phyloP scores from a whole-genome alignment of 441 rosid species.

The Gossypium schwendimanii region DNA sequence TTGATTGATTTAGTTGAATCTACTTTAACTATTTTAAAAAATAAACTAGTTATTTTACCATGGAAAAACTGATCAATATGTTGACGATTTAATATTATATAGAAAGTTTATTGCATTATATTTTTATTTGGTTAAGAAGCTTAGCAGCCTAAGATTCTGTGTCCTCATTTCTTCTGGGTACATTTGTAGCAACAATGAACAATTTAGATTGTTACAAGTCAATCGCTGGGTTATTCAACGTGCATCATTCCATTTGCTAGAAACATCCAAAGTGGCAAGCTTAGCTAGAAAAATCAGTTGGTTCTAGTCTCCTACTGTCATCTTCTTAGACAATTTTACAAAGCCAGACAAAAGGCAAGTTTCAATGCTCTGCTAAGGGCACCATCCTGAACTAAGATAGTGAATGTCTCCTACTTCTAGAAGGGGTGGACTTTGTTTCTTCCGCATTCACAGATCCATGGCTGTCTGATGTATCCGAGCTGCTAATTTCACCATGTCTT shows the following conservation, averaged over 20 bases:
- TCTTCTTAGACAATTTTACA: slow-evolving; percentile 26
- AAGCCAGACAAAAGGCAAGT: slow-evolving; percentile 14
- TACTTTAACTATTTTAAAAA: no score
- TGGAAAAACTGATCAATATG: no score
- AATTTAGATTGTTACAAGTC: slow-evolving; percentile 9
- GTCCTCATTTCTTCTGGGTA: no score
- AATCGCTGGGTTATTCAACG: not conserved
- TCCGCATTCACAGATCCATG: slow-evolving; percentile 46
- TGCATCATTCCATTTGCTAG: not conserved
- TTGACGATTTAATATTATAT: no score
- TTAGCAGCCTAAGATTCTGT: not conserved
- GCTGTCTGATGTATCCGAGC: slow-evolving; percentile 59
- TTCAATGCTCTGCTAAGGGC: no score
- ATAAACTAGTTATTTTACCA: no score
- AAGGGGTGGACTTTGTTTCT: slow-evolving; percentile 44
- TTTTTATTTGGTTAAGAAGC: not conserved
- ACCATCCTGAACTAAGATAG: slow-evolving; percentile 19
- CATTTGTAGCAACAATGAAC: no score
- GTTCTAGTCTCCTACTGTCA: slow-evolving; percentile 27
- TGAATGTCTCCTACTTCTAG: slow-evolving; percentile 51
- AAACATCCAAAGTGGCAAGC: slow-evolving; percentile 10
- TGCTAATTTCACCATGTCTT: slow-evolving; percentile 47
- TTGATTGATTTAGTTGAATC: no score
- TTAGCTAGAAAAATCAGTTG: slow-evolving; percentile 18
- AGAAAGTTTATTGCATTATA: no score